A percentile compares a stretch with the other conserved stretches of the same genome.
These are phyloP conservation scores for Shiraia bambusicola DNA, from an alignment of 2,329 filamentous ascomycete species.

Conservation along the genomic window DNA sequence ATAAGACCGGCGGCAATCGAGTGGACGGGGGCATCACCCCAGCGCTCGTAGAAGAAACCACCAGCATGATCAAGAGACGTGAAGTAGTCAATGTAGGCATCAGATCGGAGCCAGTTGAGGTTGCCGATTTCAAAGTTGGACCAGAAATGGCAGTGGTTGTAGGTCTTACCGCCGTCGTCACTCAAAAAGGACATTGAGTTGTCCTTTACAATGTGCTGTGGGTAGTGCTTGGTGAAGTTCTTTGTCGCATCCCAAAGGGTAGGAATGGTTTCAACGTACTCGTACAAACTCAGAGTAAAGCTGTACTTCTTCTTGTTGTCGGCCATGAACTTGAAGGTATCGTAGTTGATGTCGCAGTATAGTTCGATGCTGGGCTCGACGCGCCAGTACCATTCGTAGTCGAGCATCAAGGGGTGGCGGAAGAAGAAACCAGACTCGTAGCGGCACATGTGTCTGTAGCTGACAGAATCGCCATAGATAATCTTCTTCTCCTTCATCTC, in stretches of 20 bases:
- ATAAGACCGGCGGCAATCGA: conserved; percentile 91
- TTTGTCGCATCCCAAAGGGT: conserved; percentile 94
- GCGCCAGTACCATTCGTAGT: conserved; percentile 99
- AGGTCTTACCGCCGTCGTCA: conserved; percentile 85
- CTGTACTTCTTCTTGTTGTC: conserved; percentile 98
- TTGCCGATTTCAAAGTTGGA: conserved; percentile 98
- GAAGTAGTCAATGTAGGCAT: conserved; percentile 90
- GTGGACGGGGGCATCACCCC: conserved; percentile 96
- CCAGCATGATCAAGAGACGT: conserved; percentile 83
- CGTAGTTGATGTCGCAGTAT: conserved; percentile 92
- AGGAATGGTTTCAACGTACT: conserved; percentile 94
- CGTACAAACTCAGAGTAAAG: conserved; percentile 92
- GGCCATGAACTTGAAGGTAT: conserved; percentile 95
- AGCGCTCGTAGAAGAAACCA: conserved; percentile 98
- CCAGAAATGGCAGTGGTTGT: conserved; percentile 99
- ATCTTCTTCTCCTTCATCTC: conserved; percentile 94
- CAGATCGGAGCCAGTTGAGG: conserved; percentile 87
- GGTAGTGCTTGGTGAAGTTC: conserved; percentile 88
- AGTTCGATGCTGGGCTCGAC: conserved; percentile 97
- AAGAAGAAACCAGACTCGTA: conserved; percentile 99
- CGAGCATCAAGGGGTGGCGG: conserved; percentile 86
- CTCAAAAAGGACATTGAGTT: conserved; percentile 92
- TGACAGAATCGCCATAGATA: conserved; percentile 96
- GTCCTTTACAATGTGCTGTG: conserved; percentile 78
- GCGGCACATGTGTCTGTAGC: conserved; percentile 98